Evolutionary conservation across 139 green algal species (phyloP).

Genomic region (Volvox reticuliferus): DNA sequence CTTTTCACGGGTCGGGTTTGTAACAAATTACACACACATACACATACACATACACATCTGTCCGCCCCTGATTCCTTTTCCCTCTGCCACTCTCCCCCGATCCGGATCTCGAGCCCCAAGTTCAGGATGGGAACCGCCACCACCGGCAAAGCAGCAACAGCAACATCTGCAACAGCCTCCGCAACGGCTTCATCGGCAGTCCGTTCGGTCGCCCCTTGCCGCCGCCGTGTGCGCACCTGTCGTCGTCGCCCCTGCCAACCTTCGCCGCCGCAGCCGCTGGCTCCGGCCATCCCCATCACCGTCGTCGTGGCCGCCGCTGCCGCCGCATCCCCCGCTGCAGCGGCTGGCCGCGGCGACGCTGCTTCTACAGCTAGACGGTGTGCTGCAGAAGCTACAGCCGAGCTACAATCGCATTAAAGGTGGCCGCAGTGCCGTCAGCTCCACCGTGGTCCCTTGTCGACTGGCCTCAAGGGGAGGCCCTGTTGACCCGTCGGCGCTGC

Average conservation of each 20-base stretch:
- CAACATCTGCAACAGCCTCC: background rate
- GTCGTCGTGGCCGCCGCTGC: background rate
- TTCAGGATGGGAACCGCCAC: conserved; percentile 25
- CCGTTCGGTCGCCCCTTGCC: background rate
- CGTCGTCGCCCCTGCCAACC: background rate
- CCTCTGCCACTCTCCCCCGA: too few relatives aligned
- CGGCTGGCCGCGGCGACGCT: background rate
- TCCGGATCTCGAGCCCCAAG: too few relatives aligned
- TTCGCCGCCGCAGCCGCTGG: background rate
- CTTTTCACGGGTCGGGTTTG: too few relatives aligned
- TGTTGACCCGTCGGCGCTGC: background rate
- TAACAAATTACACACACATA: too few relatives aligned
- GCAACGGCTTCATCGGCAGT: background rate
- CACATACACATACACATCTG: too few relatives aligned
- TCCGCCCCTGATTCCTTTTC: too few relatives aligned
- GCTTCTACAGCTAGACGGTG: background rate
- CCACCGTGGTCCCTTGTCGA: background rate
- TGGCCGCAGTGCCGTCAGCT: too few relatives aligned
- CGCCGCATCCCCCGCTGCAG: background rate
- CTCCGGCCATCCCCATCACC: too few relatives aligned
- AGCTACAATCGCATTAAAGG: background rate
- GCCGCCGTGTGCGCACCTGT: background rate
- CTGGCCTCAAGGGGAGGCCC: too few relatives aligned
- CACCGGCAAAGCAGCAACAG: background rate
- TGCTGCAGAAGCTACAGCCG: conserved; percentile 23